phyloP scores from a whole-genome alignment of 768 basidiomycete species.

The Clavulina sp. region DNA sequence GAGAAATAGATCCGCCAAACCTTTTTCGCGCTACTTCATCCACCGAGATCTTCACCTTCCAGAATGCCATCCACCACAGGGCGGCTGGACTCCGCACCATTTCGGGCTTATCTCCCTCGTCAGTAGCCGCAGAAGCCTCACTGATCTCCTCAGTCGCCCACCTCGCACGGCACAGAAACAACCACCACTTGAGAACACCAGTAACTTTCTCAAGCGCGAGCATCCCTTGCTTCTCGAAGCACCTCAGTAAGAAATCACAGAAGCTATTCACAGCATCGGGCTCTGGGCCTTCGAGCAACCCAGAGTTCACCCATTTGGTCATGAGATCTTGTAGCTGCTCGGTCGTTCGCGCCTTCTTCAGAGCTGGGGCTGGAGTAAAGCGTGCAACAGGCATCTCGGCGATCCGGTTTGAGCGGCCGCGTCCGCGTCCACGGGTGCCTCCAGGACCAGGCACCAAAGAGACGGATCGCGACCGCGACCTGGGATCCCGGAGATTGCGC shows the following conservation, averaged over 20 bases:
- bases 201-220: constrained; percentile 51
- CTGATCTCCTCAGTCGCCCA: constrained; percentile 41
- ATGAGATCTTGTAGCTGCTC: constrained; percentile 58
- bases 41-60: constrained; percentile 46
- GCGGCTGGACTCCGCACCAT: constrained; percentile 31
- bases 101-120: constrained; percentile 20
- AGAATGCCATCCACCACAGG: constrained; percentile 72
- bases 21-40: constrained; percentile 44
- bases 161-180: constrained; percentile 33
- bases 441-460: constrained; percentile 29
- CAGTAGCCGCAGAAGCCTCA: constrained; percentile 11
- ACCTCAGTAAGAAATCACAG: constrained; percentile 49
- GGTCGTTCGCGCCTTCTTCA: constrained; percentile 46
- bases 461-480: constrained; percentile 18
- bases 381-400: constrained; percentile 42
- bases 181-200: constrained; percentile 69
- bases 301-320: constrained; percentile 56
- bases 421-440: no score
- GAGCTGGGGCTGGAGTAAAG: constrained; percentile 29
- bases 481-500: constrained; percentile 8
- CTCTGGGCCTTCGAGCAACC: constrained; percentile 45
- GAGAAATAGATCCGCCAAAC: constrained; percentile 30
- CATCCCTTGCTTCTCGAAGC: constrained; percentile 36
- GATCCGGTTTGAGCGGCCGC: no score
- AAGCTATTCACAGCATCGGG: constrained; percentile 61